phyloP scores from a whole-genome alignment of 805 yeast species.

The Grigorovia yakushimaensis region DNA sequence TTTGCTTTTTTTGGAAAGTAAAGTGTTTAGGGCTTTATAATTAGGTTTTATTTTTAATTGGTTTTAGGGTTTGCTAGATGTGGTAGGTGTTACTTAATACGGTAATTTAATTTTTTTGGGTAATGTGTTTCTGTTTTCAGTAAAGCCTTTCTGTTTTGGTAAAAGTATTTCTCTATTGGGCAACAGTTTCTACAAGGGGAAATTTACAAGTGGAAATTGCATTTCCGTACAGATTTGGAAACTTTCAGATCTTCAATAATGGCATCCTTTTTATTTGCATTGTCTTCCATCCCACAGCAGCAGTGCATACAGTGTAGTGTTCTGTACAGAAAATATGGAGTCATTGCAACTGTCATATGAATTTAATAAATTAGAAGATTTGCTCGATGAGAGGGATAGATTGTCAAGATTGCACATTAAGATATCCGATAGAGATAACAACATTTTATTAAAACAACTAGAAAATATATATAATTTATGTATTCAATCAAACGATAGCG shows the following conservation, averaged over 20 bases:
- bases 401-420: conserved; percentile 8
- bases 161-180: no score
- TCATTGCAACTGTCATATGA: conserved; percentile 19
- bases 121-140: no score
- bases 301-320: no score
- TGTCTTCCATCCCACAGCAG: no score
- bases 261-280: no score
- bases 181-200: no score
- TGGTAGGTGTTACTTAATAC: not conserved
- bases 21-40: not conserved
- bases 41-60: not conserved
- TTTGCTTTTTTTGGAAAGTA: no score
- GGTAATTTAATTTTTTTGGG: not conserved
- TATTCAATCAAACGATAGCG: not conserved
- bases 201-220: no score
- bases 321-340: no score
- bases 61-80: not conserved
- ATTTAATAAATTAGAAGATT: conserved; percentile 18
- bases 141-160: no score
- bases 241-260: no score
- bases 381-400: conserved; percentile 23
- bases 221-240: no score
- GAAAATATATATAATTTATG: not conserved
- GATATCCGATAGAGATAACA: not conserved
- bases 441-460: not conserved